Evolutionary conservation across 176 grass and related monocot species (phyloP).

Genomic region (Thalia dealbata): DNA sequence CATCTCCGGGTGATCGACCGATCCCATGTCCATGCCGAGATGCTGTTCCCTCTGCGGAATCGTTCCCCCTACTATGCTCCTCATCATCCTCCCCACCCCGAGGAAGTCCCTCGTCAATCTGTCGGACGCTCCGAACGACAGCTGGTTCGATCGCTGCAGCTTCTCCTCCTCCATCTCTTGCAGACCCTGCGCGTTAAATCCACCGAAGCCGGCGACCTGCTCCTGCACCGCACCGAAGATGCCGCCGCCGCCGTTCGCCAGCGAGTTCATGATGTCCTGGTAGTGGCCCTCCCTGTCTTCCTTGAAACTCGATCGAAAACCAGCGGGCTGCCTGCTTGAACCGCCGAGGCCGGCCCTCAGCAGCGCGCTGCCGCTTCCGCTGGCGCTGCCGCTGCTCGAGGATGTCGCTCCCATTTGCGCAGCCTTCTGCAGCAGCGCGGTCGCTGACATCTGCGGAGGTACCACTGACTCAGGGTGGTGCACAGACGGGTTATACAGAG

Average conservation of each 20-base stretch:
- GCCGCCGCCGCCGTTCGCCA: slow-evolving; percentile 3
- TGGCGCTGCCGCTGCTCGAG: slow-evolving; percentile 24
- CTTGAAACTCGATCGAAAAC: neutral
- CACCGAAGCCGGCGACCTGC: slow-evolving; percentile 7
- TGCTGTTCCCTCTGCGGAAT: slow-evolving; percentile 8
- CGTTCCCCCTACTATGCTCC: slow-evolving; percentile 25
- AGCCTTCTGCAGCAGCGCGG: slow-evolving; percentile 82
- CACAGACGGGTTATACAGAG: slow-evolving; percentile 25
- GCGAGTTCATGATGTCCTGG: slow-evolving; percentile 71
- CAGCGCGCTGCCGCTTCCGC: neutral
- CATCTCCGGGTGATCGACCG: slow-evolving; percentile 50
- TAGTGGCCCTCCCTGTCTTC: slow-evolving; percentile 32
- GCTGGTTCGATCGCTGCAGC: slow-evolving; percentile 14
- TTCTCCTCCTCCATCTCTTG: slow-evolving; percentile 28
- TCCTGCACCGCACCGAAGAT: neutral
- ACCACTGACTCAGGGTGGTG: neutral
- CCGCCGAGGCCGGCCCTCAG: no score
- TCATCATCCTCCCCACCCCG: slow-evolving; percentile 58
- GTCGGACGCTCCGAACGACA: neutral
- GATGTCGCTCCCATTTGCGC: slow-evolving; percentile 61
- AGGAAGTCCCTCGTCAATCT: slow-evolving; percentile 82
- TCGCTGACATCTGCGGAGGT: slow-evolving; percentile 72
- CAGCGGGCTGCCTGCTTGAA: neutral
- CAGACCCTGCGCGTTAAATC: slow-evolving; percentile 2
- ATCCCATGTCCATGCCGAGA: slow-evolving; percentile 41